Evolutionary conservation across 768 basidiomycete species (phyloP), one percentile per base, ranked within the genome.

Genomic region (Suillus paluster): DNA sequence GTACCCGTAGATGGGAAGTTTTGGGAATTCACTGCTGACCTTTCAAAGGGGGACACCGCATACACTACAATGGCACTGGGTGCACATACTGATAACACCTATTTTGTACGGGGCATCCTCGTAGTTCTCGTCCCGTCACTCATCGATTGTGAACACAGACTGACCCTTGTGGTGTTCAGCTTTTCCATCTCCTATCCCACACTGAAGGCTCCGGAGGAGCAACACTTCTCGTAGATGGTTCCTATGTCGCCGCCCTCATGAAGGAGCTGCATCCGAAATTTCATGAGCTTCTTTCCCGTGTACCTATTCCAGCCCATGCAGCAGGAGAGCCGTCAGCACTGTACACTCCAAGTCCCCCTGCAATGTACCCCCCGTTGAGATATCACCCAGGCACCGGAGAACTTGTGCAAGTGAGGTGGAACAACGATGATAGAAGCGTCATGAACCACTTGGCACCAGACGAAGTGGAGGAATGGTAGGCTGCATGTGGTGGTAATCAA

Each of bases 1-100:
- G 70, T 83, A 81, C 79, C 23, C 21, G 75, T 71, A 95, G 94
- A 99, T 69, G 97, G 96, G 38, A 88, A 87, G 61, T 96, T 98
- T 76, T 99, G 97, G 96, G 94, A 98, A 70, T 97, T 99, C 70
- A 97, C 95, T 1, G 87, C 96, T 0, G 89, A 97, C 70, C 82
- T 96, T 23, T 87, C 89, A 19, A 94, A 90, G 68, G 95, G 95
- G 14, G 97, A 99, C 73, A 91, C 95, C 9, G 95, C 97, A 0
- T 99, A 99, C 78, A 94, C 95, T 5, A 92, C 88, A 7, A 76
- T 97, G 49, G 91, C 90, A 1, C 85, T 99, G 8, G 88, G 85
- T 4, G 95, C 94, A 0, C 97, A 99, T 72, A 90, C 88, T 1
- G 89, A 91, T 64, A 88, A 82, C 46, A 87, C 88, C 11, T 91